These are phyloP conservation scores for Nematocida ironsii DNA, from an alignment of 371 early-diverging fungal genomes.

Conservation along the genomic window DNA sequence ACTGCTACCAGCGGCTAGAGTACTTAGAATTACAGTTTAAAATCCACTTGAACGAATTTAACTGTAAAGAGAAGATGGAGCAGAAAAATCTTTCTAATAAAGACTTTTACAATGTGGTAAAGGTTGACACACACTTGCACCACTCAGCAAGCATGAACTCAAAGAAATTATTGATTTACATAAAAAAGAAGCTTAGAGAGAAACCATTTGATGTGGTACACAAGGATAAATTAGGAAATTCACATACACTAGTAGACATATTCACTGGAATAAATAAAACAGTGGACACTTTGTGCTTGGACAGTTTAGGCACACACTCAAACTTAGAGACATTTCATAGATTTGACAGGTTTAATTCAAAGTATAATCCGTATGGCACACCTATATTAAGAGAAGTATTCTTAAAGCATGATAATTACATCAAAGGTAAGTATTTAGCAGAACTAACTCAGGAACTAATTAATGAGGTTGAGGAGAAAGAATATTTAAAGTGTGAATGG, in stretches of 20 bases:
- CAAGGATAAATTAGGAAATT: constrained; percentile 69
- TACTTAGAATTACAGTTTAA: constrained; percentile 88
- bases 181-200: constrained; percentile 86
- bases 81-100: constrained; percentile 78
- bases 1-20: constrained; percentile 83
- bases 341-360: constrained; percentile 92
- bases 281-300: constrained; percentile 87
- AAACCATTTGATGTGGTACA: constrained; percentile 71
- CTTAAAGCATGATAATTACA: constrained; percentile 88
- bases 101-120: constrained; percentile 95
- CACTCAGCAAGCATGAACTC: constrained; percentile 93
- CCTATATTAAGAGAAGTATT: constrained; percentile 78
- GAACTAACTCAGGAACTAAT: constrained; percentile 90
- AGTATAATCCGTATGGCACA: constrained; percentile 85
- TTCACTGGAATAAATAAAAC: constrained; percentile 87
- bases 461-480: constrained; percentile 81
- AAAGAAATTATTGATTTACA: constrained; percentile 90
- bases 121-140: constrained; percentile 95
- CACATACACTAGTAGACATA: constrained; percentile 73
- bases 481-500: constrained; percentile 67
- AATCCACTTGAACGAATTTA: constrained; percentile 75
- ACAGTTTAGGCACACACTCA: constrained; percentile 90
- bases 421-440: constrained; percentile 83
- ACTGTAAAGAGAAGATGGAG: constrained; percentile 83
- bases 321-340: constrained; percentile 76